Base-by-base conservation (phyloP, 2,329 filamentous ascomycete genomes). In the Fusarium sp. region DNA sequence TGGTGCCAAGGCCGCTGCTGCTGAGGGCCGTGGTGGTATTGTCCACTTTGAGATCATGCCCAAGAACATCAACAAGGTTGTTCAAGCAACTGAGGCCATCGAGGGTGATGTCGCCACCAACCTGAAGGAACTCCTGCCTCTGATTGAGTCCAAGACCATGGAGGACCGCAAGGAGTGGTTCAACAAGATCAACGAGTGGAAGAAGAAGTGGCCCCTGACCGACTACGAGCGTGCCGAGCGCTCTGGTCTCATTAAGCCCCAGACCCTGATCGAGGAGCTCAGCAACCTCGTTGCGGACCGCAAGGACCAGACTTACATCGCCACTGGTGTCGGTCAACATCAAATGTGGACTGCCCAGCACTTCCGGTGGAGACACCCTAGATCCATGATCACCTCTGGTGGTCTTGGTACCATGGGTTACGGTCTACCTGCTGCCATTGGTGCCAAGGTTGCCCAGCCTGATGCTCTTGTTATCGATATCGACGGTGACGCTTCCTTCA, bases 31-130 rank as follows among this genome's bases (percentile, higher is more conserved):
- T 71, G 96, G 96, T 78, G 96, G 96, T 79, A 98, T 99, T 78
- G 90, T 98, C 22, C 95, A 99, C 83, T 98, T 98, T 79, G 95
- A 98, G 82, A 95, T 99, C 78, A 93, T 98, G 92, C 95, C 96
- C 78, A 99, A 99, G 91, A 98, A 99, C 87, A 98, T 98, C 86
- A 98, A 98, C 91, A 99, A 98, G 89, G 95, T 98, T 45, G 93
- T 99, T 20, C 94, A 98, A 84, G 95, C 95, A 13, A 98, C 93
- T 45, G 95, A 98, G 85, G 95, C 96, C 50, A 92, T 98, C 24
- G 95, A 97, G 84, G 96, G 96, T 66, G 95, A 98, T 79, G 94
- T 97, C 35, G 91, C 91, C 6, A 85, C 91, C 24, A 98, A 97
- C 82, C 86, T 98, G 38, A 87, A 87, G 57, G 84, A 89, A 35